Evolutionary conservation across 352 stramenopile genomes (phyloP).

Genomic region (Pythium myriotylum): DNA sequence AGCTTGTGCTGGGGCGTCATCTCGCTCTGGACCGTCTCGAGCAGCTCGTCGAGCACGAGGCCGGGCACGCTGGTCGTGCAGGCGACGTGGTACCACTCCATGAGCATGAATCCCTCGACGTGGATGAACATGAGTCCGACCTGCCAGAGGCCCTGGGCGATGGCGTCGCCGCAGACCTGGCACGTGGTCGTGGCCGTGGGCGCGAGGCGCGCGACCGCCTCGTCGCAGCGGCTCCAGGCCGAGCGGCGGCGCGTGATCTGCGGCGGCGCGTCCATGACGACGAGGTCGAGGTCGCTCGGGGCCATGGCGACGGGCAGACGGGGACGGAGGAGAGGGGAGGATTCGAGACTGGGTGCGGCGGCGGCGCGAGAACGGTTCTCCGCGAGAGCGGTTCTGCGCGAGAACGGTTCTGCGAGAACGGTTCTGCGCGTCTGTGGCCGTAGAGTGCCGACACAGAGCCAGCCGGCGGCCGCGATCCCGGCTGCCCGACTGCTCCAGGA

Average conservation of each 20-base stretch:
- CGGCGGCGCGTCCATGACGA: constrained; percentile 52
- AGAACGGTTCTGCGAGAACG: background rate
- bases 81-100: constrained; percentile 83
- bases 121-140: constrained; percentile 87
- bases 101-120: constrained; percentile 86
- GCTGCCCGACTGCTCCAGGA: background rate
- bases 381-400: background rate
- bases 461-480: background rate
- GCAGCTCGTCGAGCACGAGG: constrained; percentile 48
- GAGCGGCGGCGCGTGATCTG: constrained; percentile 48
- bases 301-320: constrained; percentile 11
- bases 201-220: constrained; percentile 74
- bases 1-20: constrained; percentile 59
- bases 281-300: constrained; percentile 17
- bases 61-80: constrained; percentile 60
- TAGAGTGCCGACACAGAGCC: background rate
- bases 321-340: background rate
- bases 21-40: constrained; percentile 64
- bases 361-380: background rate
- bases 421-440: background rate
- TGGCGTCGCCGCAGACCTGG: constrained; percentile 67
- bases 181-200: constrained; percentile 78
- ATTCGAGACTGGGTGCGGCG: background rate
- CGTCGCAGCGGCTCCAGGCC: constrained; percentile 79
- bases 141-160: constrained; percentile 67